Base-by-base conservation (phyloP, 768 basidiomycete species). In the Tylopilus plumbeoviolaceoides region DNA sequence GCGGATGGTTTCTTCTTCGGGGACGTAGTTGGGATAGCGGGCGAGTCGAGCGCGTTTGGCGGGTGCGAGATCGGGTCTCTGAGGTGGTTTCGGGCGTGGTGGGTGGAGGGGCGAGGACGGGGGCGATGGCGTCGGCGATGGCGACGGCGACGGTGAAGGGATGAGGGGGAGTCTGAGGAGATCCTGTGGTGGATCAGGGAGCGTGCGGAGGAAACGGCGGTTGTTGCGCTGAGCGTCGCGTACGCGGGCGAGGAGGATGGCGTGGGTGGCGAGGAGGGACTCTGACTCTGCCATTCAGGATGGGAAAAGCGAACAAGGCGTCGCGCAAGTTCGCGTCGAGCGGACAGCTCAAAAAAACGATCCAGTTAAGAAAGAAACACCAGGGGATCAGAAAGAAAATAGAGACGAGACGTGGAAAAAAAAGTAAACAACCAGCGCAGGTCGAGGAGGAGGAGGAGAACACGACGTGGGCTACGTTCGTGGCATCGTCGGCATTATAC, bases 1-100 rank as follows among this genome's bases (percentile, higher is more conserved):
- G 44, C 97, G 80, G 41, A 99, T 89, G 0, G 94, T 98, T 68
- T 99, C 95, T 65, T 99, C 95, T 56, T 93, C 91, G 1, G 90
- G 86, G 15, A 94, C 79, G 59, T 95, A 95, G 63, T 95, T 94
- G 31, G 68, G 66, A 58, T 91, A 93, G 33, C 87, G 78, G 20
- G 79, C 76, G 7, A 81, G 72, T 4, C 89, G 79, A 0, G 88
- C 87, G 5, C 82, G 81, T 65, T 93, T 93, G 7, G 83, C 78
- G n/a, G 84, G 83, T 1, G 85, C 79, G 6, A 83, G 63, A 49
- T 82, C 80, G 68, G 69, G 60, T 46, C 80, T 66, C 44, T 79
- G 78, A 2, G 53, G 39, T 0, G 73, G 67, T 25, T 63, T 70
- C 10, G 72, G 70, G 11, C 73, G 59, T 1, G 67, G 62, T 41